Evolutionary conservation across 176 grass and related monocot species (phyloP).

Genomic region (Cocos nucifera): DNA sequence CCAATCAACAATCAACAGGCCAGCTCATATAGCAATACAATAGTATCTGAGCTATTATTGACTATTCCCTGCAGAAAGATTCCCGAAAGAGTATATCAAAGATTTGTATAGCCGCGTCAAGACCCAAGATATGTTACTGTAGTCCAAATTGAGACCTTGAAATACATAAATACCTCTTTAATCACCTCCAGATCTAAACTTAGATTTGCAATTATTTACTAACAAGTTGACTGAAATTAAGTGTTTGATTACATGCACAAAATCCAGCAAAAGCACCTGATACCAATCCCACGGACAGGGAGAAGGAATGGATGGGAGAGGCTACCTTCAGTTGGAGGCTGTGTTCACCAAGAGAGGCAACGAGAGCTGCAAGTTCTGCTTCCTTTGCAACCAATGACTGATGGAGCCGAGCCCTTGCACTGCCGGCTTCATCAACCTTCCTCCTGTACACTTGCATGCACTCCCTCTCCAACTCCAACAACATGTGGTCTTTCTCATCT

Average conservation of each 20-base stretch:
- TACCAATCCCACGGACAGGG: not conserved
- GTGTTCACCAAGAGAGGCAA: constrained; percentile 70
- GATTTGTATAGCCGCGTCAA: no score
- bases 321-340: constrained; percentile 49
- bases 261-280: no score
- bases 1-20: not conserved
- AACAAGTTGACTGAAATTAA: no score
- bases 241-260: no score
- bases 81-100: no score
- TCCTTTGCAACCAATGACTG: constrained; percentile 71
- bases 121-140: no score
- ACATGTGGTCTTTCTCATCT: constrained; percentile 81
- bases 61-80: no score
- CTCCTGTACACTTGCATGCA: constrained; percentile 78
- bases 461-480: constrained; percentile 81
- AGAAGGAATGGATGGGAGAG: not conserved
- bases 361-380: constrained; percentile 71
- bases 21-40: not conserved
- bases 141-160: no score
- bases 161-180: no score
- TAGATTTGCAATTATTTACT: no score
- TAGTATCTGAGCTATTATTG: no score
- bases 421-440: constrained; percentile 71
- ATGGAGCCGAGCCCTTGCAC: constrained; percentile 49
- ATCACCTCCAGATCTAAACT: no score